A percentile compares a stretch with the other conserved stretches of the same genome.
These are phyloP conservation scores for Ziziphus jujuba DNA, from an alignment of 306 rosid species.

Conservation along the genomic window DNA sequence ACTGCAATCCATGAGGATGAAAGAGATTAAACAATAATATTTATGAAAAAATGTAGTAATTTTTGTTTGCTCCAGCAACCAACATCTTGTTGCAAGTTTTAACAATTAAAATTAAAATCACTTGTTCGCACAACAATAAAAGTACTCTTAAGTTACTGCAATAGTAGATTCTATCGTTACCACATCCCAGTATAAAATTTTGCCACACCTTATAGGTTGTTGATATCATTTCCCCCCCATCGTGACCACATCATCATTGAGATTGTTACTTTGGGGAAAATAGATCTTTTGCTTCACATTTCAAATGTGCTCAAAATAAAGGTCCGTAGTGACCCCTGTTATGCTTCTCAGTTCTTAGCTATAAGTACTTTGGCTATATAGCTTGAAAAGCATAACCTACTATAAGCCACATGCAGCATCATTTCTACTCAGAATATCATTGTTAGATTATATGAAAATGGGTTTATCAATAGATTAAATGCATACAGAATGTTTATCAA, in stretches of 20 bases:
- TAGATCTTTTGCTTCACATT: conserved; percentile 64
- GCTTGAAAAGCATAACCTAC: neutral
- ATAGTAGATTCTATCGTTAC: neutral
- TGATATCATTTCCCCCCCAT: conserved; percentile 57
- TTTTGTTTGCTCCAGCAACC: no score
- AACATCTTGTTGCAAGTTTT: no score
- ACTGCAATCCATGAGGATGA: no score
- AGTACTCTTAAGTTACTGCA: neutral
- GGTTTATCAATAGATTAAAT: no score
- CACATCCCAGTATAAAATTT: no score
- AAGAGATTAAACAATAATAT: no score
- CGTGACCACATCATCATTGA: conserved; percentile 68
- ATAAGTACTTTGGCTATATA: neutral
- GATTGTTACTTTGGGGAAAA: conserved; percentile 65
- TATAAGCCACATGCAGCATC: neutral
- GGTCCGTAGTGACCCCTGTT: conserved; percentile 41
- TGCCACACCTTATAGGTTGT: conserved; percentile 41
- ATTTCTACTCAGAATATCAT: neutral
- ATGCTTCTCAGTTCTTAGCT: no score
- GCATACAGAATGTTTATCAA: no score
- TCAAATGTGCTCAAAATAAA: conserved; percentile 51
- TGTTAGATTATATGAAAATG: no score
- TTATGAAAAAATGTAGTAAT: no score
- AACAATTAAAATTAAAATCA: neutral
- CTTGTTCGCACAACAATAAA: neutral